phyloP scores from a whole-genome alignment of 2,329 filamentous ascomycete genomes.

The Davidsoniella australis region DNA sequence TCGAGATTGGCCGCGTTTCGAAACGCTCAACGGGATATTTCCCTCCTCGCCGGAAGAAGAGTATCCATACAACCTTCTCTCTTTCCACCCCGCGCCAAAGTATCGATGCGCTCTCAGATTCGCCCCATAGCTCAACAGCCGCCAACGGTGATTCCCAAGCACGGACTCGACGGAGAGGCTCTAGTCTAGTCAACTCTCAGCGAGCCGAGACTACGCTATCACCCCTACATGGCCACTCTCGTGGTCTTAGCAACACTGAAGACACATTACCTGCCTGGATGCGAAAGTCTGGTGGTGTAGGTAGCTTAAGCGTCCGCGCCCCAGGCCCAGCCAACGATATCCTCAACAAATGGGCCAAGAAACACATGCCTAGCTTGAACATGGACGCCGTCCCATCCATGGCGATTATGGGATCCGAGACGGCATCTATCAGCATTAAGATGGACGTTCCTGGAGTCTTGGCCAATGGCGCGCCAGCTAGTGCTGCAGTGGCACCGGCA shows the following conservation, averaged over 20 bases:
- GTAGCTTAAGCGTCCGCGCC: constrained; percentile 56
- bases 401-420: constrained; percentile 45
- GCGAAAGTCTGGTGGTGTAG: constrained; percentile 73
- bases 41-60: constrained; percentile 79
- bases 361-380: constrained; percentile 64
- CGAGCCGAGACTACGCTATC: background rate
- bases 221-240: background rate
- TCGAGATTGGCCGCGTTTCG: constrained; percentile 74
- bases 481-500: constrained; percentile 12
- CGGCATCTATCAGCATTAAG: constrained; percentile 37
- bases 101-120: constrained; percentile 35
- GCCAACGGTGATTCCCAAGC: background rate
- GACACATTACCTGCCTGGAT: constrained; percentile 42
- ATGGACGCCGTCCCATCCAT: constrained; percentile 52
- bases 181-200: background rate
- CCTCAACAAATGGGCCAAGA: constrained; percentile 67
- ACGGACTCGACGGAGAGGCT: too few relatives aligned
- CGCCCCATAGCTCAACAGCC: constrained; percentile 10
- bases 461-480: constrained; percentile 30
- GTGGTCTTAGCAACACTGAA: constrained; percentile 2
- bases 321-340: constrained; percentile 74
- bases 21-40: constrained; percentile 77
- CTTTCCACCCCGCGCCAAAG: constrained; percentile 51
- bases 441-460: constrained; percentile 23
- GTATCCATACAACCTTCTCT: constrained; percentile 45